phyloP scores from a whole-genome alignment of 148 eudicot genomes.

The Chenopodium quinoa region DNA sequence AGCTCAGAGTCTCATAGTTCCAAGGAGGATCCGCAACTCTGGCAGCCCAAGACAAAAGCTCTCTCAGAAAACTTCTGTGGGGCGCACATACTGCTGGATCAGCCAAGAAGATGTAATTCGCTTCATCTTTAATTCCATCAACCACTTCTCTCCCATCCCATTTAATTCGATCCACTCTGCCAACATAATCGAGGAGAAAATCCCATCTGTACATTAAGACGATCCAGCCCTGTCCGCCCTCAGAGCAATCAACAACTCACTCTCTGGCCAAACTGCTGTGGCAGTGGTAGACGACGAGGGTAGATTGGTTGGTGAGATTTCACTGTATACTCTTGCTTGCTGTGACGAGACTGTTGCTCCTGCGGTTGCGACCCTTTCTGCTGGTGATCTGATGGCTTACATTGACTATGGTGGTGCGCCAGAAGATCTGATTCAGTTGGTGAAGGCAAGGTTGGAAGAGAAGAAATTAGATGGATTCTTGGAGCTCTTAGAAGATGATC shows the following conservation, averaged over 20 bases:
- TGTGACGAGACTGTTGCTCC: conserved; percentile 66
- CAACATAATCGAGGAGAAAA: conserved; percentile 44
- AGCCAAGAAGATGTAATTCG: conserved; percentile 83
- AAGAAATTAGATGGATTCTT: conserved; percentile 51
- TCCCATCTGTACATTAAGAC: conserved; percentile 46
- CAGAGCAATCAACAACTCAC: conserved; percentile 37
- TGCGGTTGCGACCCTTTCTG: conserved; percentile 63
- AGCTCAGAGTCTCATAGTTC: conserved; percentile 67
- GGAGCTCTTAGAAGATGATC: conserved; percentile 57
- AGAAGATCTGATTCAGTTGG: conserved; percentile 59
- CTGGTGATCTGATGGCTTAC: conserved; percentile 76
- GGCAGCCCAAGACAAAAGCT: conserved; percentile 40
- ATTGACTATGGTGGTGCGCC: conserved; percentile 62
- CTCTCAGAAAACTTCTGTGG: conserved; percentile 27
- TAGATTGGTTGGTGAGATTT: conserved; percentile 72
- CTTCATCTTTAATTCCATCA: conserved; percentile 71
- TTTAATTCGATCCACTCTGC: conserved; percentile 56
- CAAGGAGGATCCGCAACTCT: conserved; percentile 36
- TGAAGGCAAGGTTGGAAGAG: conserved; percentile 57
- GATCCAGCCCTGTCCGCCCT: conserved; percentile 55
- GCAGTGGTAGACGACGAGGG: conserved; percentile 69
- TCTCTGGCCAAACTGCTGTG: conserved; percentile 46
- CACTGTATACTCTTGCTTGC: conserved; percentile 53
- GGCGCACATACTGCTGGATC: conserved; percentile 59
- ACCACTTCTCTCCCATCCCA: conserved; percentile 67